Evolutionary conservation across 1,139 yeast species (phyloP).

Genomic region (Blastobotrys elegans): DNA sequence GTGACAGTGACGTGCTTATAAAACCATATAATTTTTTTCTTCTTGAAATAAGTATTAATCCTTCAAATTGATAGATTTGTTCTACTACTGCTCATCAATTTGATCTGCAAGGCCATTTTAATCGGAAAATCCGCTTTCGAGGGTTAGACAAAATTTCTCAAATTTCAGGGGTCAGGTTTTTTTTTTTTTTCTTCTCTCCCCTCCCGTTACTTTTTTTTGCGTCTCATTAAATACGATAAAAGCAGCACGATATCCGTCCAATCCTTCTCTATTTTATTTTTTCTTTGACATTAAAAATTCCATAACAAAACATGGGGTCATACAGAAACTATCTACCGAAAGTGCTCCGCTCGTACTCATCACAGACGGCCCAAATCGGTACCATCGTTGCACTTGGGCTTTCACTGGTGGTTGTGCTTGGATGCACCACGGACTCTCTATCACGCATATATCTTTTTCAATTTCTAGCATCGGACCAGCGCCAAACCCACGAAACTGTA

Average conservation of each 20-base stretch:
- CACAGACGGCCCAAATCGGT: slow-evolving; percentile 7
- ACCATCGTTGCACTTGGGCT: slow-evolving; percentile 6
- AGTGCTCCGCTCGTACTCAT: not conserved
- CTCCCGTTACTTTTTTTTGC: not conserved
- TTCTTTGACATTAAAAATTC: not conserved
- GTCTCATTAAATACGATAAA: no score
- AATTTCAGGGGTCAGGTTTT: no score
- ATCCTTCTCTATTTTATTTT: not conserved
- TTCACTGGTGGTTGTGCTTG: slow-evolving; percentile 4
- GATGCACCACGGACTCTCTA: not conserved
- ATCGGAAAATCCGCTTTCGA: no score
- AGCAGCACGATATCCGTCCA: no score
- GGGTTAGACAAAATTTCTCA: no score
- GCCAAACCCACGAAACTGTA: not conserved
- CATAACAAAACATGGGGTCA: not conserved
- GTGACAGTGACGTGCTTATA: no score
- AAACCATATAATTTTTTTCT: no score
- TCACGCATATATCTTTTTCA: not conserved
- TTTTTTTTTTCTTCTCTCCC: slow-evolving; percentile 1
- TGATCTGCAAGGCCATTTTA: no score
- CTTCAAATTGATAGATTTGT: no score
- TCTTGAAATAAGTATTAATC: no score
- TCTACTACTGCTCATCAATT: no score
- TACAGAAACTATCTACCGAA: not conserved
- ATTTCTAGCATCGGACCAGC: slow-evolving; percentile 6